A percentile compares a stretch with the other conserved stretches of the same genome.
phyloP scores from a whole-genome alignment of 306 rosid genomes.

The Begonia fuchsioides region DNA sequence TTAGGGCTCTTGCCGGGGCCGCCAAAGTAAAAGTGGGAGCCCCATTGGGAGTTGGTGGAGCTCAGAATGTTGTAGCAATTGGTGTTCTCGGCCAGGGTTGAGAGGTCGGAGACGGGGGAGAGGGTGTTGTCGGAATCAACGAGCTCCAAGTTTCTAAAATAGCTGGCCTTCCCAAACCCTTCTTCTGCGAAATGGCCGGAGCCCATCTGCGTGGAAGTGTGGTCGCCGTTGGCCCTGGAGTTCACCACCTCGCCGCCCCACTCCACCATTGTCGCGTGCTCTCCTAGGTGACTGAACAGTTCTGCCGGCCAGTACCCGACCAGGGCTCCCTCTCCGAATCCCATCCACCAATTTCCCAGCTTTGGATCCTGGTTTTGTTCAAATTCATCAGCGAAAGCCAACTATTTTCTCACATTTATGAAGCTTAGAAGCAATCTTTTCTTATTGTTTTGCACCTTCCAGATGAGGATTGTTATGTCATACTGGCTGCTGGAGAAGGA shows the following conservation, averaged over 20 bases:
- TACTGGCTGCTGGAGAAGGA: too few relatives aligned
- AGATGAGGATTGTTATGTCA: slow-evolving; percentile 70
- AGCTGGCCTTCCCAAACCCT: slow-evolving; percentile 88
- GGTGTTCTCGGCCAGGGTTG: too few relatives aligned
- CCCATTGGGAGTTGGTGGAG: slow-evolving; percentile 64
- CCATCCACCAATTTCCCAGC: too few relatives aligned
- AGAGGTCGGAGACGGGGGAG: too few relatives aligned
- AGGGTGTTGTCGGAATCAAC: too few relatives aligned
- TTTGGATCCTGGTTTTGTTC: slow-evolving; percentile 48
- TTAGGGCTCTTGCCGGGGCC: slow-evolving; percentile 66
- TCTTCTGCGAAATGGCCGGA: slow-evolving; percentile 70
- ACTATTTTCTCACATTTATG: not conserved
- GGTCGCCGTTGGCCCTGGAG: slow-evolving; percentile 40
- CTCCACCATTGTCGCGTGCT: slow-evolving; percentile 83
- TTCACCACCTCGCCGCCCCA: slow-evolving; percentile 99
- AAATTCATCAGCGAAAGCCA: not conserved
- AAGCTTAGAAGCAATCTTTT: not conserved
- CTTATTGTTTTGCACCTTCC: slow-evolving; percentile 71
- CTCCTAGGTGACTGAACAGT: slow-evolving; percentile 70
- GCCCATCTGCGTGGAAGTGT: slow-evolving; percentile 91
- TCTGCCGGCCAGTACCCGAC: slow-evolving; percentile 96
- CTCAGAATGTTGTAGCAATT: too few relatives aligned
- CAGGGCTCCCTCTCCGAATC: too few relatives aligned
- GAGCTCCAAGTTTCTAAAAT: slow-evolving; percentile 72
- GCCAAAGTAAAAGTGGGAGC: slow-evolving; percentile 80